Percentiles rank a stretch among this genome's conserved stretches.
Conservation (phyloP, 495 filamentous ascomycete genomes). For the Penicillium coprophilum region DNA sequence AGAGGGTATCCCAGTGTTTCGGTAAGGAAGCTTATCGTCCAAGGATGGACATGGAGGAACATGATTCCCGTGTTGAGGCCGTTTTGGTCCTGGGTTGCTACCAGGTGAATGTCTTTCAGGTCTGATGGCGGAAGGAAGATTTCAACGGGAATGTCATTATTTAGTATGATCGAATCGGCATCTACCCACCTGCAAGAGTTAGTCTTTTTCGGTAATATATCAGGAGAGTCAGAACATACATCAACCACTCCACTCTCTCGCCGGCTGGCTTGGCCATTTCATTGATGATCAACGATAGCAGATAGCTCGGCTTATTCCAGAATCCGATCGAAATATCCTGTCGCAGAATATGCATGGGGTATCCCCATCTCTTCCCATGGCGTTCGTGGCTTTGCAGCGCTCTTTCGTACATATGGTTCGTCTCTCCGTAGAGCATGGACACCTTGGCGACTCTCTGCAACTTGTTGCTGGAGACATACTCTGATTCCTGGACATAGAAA, state of each 20-base stretch:
- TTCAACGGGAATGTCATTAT: constrained; percentile 41
- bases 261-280: constrained; percentile 41
- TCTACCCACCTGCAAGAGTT: constrained; percentile 40
- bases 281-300: constrained; percentile 39
- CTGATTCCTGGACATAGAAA: not conserved
- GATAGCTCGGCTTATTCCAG: constrained; percentile 46
- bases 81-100: constrained; percentile 36
- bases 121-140: constrained; percentile 46
- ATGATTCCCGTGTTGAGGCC: constrained; percentile 37
- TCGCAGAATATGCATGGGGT: constrained; percentile 39
- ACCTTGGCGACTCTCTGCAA: constrained; percentile 24
- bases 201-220: constrained; percentile 19
- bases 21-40: constrained; percentile 39
- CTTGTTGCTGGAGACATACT: not conserved
- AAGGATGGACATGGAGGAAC: constrained; percentile 39
- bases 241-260: constrained; percentile 44
- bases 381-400: constrained; percentile 40
- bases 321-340: constrained; percentile 34
- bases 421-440: constrained; percentile 34
- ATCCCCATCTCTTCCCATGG: constrained; percentile 40
- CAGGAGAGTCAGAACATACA: constrained; percentile 32
- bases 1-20: constrained; percentile 35
- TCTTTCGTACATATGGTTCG: constrained; percentile 36
- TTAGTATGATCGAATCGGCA: constrained; percentile 45
- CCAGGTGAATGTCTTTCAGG: constrained; percentile 40